phyloP scores from a whole-genome alignment of 1,139 yeast genomes.

The Saccharomycopsis phalli region DNA sequence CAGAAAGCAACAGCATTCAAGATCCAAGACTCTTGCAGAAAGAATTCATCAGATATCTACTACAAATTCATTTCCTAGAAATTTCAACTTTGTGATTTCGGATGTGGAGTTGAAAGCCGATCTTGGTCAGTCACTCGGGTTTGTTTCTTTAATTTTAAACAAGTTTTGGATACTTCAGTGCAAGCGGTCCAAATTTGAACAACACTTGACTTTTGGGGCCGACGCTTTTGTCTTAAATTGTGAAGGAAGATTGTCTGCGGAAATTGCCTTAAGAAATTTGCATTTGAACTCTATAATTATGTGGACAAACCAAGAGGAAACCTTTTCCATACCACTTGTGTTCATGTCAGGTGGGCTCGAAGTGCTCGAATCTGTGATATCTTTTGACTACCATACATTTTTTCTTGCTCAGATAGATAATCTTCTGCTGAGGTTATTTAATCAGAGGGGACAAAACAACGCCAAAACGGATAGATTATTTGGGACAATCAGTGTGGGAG shows the following conservation, averaged over 20 bases:
- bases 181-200: slow-evolving; percentile 65
- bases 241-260: slow-evolving; percentile 75
- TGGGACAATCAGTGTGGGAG: slow-evolving; percentile 46
- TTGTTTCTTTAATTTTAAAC: slow-evolving; percentile 44
- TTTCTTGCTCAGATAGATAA: slow-evolving; percentile 48
- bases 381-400: slow-evolving; percentile 82
- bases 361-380: slow-evolving; percentile 47
- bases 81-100: slow-evolving; percentile 47
- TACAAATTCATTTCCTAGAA: slow-evolving; percentile 69
- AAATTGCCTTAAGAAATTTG: slow-evolving; percentile 40
- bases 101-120: slow-evolving; percentile 54
- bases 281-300: slow-evolving; percentile 57
- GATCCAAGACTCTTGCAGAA: slow-evolving; percentile 34
- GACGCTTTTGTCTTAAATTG: slow-evolving; percentile 46
- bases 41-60: slow-evolving; percentile 54
- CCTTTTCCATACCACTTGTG: slow-evolving; percentile 57
- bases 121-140: slow-evolving; percentile 79
- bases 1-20: too few relatives aligned
- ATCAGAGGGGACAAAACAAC: slow-evolving; percentile 47
- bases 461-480: slow-evolving; percentile 50
- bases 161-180: slow-evolving; percentile 63
- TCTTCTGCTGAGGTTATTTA: slow-evolving; percentile 51
- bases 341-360: slow-evolving; percentile 51
- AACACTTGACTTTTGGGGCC: slow-evolving; percentile 55
- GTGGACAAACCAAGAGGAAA: slow-evolving; percentile 48